phyloP scores from a whole-genome alignment of 305 asterid species.

The Fraxinus angustifolia region DNA sequence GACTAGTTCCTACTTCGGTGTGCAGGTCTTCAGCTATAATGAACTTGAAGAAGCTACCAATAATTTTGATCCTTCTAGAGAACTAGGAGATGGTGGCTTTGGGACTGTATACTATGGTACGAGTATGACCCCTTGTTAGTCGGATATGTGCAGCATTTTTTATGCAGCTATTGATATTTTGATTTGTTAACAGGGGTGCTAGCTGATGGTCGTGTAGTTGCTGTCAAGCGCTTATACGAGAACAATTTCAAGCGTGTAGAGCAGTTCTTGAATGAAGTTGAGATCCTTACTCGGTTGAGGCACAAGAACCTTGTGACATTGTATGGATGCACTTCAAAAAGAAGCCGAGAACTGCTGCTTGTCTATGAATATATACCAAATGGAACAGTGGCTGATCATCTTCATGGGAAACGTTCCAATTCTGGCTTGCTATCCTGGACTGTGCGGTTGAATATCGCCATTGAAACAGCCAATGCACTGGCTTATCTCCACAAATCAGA shows the following conservation, averaged over 20 bases:
- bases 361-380: conserved; percentile 77
- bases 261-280: conserved; percentile 85
- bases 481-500: conserved; percentile 64
- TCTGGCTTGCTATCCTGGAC: conserved; percentile 77
- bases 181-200: conserved; percentile 47
- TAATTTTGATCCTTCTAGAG: conserved; percentile 53
- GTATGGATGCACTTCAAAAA: conserved; percentile 79
- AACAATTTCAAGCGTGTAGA: conserved; percentile 78
- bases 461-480: conserved; percentile 73
- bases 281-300: conserved; percentile 58
- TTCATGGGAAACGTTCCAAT: conserved; percentile 60
- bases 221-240: conserved; percentile 80
- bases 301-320: conserved; percentile 73
- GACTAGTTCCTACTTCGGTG: conserved; percentile 63
- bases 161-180: background rate
- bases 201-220: conserved; percentile 64
- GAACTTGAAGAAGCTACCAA: conserved; percentile 87
- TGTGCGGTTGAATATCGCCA: conserved; percentile 69
- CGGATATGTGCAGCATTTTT: background rate
- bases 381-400: conserved; percentile 89
- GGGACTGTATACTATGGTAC: conserved; percentile 83
- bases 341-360: conserved; percentile 69
- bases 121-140: background rate
- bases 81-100: conserved; percentile 90
- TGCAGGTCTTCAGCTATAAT: conserved; percentile 55